Evolutionary conservation across 1,139 yeast genomes (phyloP).

Genomic region (Meyerozyma guilliermondii): DNA sequence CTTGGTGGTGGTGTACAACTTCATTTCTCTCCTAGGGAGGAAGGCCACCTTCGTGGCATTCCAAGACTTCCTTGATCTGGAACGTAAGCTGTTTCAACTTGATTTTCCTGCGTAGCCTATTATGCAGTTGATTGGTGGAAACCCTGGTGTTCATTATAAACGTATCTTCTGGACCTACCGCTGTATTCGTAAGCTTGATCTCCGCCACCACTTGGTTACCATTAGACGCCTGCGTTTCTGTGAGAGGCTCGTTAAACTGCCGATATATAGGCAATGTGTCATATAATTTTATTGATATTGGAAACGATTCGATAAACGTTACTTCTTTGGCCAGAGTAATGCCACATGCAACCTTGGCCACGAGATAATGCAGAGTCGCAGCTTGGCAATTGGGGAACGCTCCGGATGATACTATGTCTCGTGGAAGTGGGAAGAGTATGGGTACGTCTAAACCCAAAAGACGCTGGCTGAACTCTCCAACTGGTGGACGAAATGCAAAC

Average conservation of each 20-base stretch:
- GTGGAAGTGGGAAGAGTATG: conserved; percentile 52
- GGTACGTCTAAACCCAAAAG: conserved; percentile 57
- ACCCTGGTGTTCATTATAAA: conserved; percentile 35
- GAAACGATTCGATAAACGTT: conserved; percentile 33
- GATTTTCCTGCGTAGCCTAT: conserved; percentile 30
- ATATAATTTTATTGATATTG: conserved; percentile 44
- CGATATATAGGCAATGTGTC: conserved; percentile 52
- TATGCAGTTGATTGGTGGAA: conserved; percentile 30
- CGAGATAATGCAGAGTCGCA: conserved; percentile 30
- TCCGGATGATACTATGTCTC: conserved; percentile 46
- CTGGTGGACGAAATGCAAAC: conserved; percentile 30
- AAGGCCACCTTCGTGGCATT: conserved; percentile 46
- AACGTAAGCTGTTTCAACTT: conserved; percentile 42
- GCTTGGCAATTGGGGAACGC: conserved; percentile 37
- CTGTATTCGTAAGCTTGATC: conserved; percentile 36
- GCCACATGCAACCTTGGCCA: conserved; percentile 32
- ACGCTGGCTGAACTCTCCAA: conserved; percentile 30
- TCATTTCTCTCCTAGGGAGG: conserved; percentile 31
- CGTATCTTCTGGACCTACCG: conserved; percentile 50
- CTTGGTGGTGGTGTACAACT: conserved; percentile 25
- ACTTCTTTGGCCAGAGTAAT: conserved; percentile 26
- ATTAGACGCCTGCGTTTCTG: conserved; percentile 30
- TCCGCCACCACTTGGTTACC: conserved; percentile 42
- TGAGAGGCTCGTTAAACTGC: conserved; percentile 47
- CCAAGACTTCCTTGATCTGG: conserved; percentile 48